Evolutionary conservation across 2,329 filamentous ascomycete species (phyloP), one percentile per base, ranked within the genome.

Genomic region (Cladosporium austrohemisphaericum): DNA sequence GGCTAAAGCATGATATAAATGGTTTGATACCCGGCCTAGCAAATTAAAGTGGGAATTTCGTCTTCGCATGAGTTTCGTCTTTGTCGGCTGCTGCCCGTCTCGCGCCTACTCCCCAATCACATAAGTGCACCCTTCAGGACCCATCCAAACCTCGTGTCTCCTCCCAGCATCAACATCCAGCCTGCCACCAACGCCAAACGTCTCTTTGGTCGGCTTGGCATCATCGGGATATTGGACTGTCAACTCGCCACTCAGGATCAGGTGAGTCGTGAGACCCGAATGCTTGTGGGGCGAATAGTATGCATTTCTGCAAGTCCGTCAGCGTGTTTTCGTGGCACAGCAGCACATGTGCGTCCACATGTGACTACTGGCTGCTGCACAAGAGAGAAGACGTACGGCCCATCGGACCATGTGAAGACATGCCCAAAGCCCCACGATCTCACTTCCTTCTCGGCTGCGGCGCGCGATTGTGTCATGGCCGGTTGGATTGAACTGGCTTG

Each of bases 381-480:
- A n/a, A n/a, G n/a, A n/a, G n/a, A n/a, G n/a, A n/a, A n/a, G n/a
- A 76, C 80, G 64, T 76, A 87, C 84, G 83, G 80, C 18, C 73
- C 70, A 66, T 88, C 85, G 6, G 77, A 81, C 84, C 85, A 88
- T 2, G 83, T 87, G 55, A 86, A 86, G 60, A 86, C 83, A 41
- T 81, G 74, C 2, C 65, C 57, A 62, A 88, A 89, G 1, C 85
- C 85, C 84, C 85, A 88, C 1, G 78, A 79, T 28, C 74, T 74
- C 20, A 88, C 84, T 60, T 85, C 71, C 41, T 71, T 68, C 64
- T 88, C 84, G 29, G 72, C 71, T 23, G 47, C 23, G 7, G 38
- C 38, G 23, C 38, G 38, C 13, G 38, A 41, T 10, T 41, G 23
- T 3, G 38, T 22, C 38, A 41, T 41, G 23, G n/a, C n/a, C n/a